A percentile compares a stretch with the other conserved stretches of the same genome.
phyloP scores from a whole-genome alignment of 345 rosid species.

The Brassica juncea region DNA sequence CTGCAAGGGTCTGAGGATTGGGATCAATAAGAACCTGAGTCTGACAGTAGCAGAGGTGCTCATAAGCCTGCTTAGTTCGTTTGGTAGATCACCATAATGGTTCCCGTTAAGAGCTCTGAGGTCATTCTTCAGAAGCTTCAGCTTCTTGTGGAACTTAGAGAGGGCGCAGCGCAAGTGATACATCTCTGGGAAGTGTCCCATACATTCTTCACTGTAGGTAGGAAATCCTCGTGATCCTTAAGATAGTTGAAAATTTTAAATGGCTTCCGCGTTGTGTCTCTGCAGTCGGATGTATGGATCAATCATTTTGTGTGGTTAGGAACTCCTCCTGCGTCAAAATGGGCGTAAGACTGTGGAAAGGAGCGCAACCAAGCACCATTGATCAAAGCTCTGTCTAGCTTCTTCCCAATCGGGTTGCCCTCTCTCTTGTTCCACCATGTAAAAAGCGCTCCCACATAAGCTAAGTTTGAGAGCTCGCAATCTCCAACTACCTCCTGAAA shows the following conservation, averaged over 20 bases:
- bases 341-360: not conserved
- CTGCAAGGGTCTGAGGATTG: not conserved
- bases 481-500: not conserved
- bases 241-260: too few species aligned
- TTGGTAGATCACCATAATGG: not conserved
- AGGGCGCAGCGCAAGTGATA: not conserved
- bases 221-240: not conserved
- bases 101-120: not conserved
- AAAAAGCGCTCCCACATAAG: not conserved
- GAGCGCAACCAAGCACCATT: not conserved
- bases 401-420: not conserved
- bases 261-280: not conserved
- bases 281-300: not conserved
- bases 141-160: not conserved
- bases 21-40: not conserved
- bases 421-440: not conserved
- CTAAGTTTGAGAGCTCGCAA: not conserved
- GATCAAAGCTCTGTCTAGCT: not conserved
- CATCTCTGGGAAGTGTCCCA: not conserved
- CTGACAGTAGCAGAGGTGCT: not conserved
- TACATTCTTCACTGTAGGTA: not conserved
- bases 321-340: not conserved
- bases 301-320: not conserved
- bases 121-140: not conserved
- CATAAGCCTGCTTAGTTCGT: not conserved